Conservation (phyloP, 2,329 filamentous ascomycete species). For the Phialophora macrospora region DNA sequence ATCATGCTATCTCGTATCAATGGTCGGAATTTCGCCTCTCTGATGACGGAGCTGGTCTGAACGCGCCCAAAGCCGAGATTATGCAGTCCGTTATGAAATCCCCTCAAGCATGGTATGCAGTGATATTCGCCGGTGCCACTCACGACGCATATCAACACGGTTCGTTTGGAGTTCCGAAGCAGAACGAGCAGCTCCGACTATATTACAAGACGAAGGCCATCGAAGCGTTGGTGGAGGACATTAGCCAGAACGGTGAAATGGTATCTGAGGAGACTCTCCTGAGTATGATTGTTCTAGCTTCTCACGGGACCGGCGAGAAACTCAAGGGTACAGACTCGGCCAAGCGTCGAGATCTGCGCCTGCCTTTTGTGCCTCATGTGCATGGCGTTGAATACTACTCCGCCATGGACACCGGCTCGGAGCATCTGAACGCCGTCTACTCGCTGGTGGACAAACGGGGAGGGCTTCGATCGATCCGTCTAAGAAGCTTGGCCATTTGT, state of each 20-base stretch:
- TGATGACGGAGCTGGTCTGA: not conserved
- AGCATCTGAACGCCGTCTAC: constrained; percentile 6
- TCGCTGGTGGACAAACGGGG: constrained; percentile 10
- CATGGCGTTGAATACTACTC: constrained; percentile 11
- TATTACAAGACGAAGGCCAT: constrained; percentile 9
- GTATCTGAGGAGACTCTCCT: constrained; percentile 5
- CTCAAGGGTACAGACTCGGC: constrained; percentile 8
- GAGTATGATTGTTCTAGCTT: constrained; percentile 10
- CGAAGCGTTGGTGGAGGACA: constrained; percentile 6
- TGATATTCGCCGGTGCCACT: constrained; percentile 6
- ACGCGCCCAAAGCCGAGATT: constrained; percentile 5
- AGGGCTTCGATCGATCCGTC: not conserved
- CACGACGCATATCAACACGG: constrained; percentile 10
- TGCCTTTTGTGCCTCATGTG: constrained; percentile 8
- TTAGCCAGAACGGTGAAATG: constrained; percentile 1
- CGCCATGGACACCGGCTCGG: constrained; percentile 4
- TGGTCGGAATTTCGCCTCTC: constrained; percentile 10
- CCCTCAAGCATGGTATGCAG: constrained; percentile 5
- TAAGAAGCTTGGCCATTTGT: constrained; percentile 4
- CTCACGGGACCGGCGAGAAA: constrained; percentile 1
- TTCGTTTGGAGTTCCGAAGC: constrained; percentile 2
- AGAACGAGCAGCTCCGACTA: constrained; percentile 6
- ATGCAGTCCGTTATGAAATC: constrained; percentile 11
- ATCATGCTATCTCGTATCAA: constrained; percentile 7
- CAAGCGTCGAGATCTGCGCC: constrained; percentile 1